A percentile compares a stretch with the other conserved stretches of the same genome.
Conservation (phyloP, 2,329 filamentous ascomycete genomes). For the Coniochaeta prunicola region DNA sequence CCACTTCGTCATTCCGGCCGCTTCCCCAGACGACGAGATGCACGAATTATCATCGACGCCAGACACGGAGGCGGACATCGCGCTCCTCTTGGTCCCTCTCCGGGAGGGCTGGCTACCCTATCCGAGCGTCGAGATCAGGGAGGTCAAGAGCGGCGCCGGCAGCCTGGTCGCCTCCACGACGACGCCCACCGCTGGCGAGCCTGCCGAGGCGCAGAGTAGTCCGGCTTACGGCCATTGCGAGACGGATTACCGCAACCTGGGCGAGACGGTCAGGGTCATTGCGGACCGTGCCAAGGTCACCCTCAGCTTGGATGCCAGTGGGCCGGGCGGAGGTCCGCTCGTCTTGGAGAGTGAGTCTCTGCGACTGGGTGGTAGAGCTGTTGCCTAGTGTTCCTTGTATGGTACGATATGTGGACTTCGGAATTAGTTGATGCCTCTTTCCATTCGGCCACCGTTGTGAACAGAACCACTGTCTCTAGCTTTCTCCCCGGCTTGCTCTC, state of each 20-base stretch:
- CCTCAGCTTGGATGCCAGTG: constrained; percentile 62
- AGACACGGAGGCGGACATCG: constrained; percentile 49
- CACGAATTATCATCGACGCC: constrained; percentile 29
- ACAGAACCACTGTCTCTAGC: no score
- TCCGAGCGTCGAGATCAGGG: constrained; percentile 71
- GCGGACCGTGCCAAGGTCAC: constrained; percentile 66
- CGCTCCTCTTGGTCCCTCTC: constrained; percentile 72
- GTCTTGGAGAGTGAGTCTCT: constrained; percentile 54
- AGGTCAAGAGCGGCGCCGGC: constrained; percentile 35
- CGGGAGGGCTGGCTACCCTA: constrained; percentile 70
- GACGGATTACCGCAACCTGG: constrained; percentile 71
- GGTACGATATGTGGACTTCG: background rate
- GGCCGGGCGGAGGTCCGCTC: constrained; percentile 57
- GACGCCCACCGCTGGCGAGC: constrained; percentile 4
- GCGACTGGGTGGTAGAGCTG: constrained; percentile 24
- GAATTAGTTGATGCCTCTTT: no score
- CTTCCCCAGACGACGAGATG: constrained; percentile 8
- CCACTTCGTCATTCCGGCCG: constrained; percentile 58
- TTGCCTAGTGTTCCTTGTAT: constrained; percentile 15
- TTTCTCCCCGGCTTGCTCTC: no score
- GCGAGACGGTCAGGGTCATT: constrained; percentile 69
- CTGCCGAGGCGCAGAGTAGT: background rate
- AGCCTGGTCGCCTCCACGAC: constrained; percentile 11
- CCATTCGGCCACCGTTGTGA: no score
- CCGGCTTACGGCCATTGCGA: constrained; percentile 51